Evolutionary conservation across 257 asterid species (phyloP), one percentile per base, ranked within the genome.

Genomic region (Eucommia ulmoides): DNA sequence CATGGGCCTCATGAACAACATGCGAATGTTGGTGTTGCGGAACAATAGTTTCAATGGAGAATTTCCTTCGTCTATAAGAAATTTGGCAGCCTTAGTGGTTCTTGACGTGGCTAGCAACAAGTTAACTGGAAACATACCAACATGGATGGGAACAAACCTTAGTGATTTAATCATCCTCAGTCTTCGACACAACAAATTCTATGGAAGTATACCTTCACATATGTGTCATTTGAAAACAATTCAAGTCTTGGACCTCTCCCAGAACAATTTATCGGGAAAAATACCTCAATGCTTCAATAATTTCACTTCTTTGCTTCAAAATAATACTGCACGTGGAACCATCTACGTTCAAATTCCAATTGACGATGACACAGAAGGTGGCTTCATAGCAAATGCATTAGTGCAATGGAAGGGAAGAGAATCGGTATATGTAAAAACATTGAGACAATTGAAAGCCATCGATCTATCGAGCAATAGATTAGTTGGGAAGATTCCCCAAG

Each of bases 381-480:
- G 10, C n/a, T 22, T 20, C 11, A 41, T 41, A 2, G 60, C 52
- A 0, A 66, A 23, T 41, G 71, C 69, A 7, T 15, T 20, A 20
- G 0, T 71, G 25, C 52, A 20, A 47, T 67, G 78, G 73, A 71
- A 71, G 33, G 64, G 71, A 52, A 26, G 23, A 8, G 60, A 35
- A 49, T 19, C 29, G 2, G 35, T 52, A 20, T 62, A 57, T 20
- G 33, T 7, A 19, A 65, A 41, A 22, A 47, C 56, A 25, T 38
- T 74, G 9, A 29, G 57, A 6, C 8, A 52, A 48, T 59, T 64
- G 16, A 67, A 52, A 53, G 19, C 23, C 56, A 23, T 71, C 2
- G 67, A 73, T 57, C 66, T 64, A 51, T 68, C 72, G 8, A 57
- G 59, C 42, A 68, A 68, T 20, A 38, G 46, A 20, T 49, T 74